Evolutionary conservation across 805 yeast species (phyloP), one percentile per base, ranked within the genome.

Genomic region (Kodamaea kakaduensis): DNA sequence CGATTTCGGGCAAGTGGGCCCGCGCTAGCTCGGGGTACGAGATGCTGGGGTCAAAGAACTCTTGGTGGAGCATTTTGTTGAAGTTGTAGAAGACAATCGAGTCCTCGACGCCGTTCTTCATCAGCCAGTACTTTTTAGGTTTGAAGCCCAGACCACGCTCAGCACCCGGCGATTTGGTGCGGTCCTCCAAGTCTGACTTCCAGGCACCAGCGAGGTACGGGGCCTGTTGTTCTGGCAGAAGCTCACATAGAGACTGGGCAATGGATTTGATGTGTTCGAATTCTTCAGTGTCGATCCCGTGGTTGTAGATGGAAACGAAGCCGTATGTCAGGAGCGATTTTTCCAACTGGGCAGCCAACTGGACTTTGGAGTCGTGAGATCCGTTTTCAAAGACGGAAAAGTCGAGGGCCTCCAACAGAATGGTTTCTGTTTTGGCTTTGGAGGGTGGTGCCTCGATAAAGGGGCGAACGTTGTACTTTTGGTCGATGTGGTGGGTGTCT

Each of bases 81-180:
- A 69, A 51, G 42, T 71, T 71, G 50, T 59, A 71, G 40, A 65
- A 67, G 29, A 57, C 69, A 34, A 71, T 69, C 22, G 64, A 58
- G 42, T 71, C 77, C 10, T 64, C 48, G 6, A 63, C 61, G 1
- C 67, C 67, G 40, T 68, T 61, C 13, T 64, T 59, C 53, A 69
- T 64, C 3, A 60, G 54, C 77, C 77, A 71, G 43, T 69, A 69
- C 15, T 71, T 71, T 26, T 55, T 56, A 3, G 76, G 76, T 43
- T 71, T 71, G 51, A 54, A 71, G 0, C 76, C 77, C 23, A 53
- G 52, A 5, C 73, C 75, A 14, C 74, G 51, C 41, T 71, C 72
- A 6, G 70, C 71, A 0, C 77, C 76, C 9, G 61, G 42, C 2
- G 56, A 51, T 6, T 14, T 25, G 9, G 36, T 13, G 4, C 38